Percentiles rank a stretch among this genome's conserved stretches.
Evolutionary conservation across 2,329 filamentous ascomycete genomes (phyloP).

Genomic region (Clarireedia paspali): DNA sequence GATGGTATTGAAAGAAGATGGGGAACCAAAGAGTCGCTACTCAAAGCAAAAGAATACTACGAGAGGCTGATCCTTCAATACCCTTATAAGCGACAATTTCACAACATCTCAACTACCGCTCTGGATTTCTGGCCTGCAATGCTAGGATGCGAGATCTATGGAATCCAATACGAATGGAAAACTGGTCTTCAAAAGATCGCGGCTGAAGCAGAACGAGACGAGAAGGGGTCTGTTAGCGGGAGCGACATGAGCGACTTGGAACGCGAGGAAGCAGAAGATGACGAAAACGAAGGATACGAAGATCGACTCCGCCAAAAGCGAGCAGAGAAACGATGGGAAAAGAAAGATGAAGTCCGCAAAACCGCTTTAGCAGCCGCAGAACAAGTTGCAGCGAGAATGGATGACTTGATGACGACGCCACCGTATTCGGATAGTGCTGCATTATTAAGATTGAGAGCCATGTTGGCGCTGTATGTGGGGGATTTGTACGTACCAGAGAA

Average conservation of each 20-base stretch:
- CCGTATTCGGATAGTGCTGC: slow-evolving; percentile 63
- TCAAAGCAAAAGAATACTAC: slow-evolving; percentile 60
- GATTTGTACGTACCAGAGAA: slow-evolving; percentile 49
- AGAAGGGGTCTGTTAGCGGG: slow-evolving; percentile 18
- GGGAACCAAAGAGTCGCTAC: slow-evolving; percentile 43
- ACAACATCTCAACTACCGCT: slow-evolving; percentile 51
- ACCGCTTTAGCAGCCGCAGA: slow-evolving; percentile 39
- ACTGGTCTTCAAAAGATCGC: slow-evolving; percentile 35
- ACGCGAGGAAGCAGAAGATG: slow-evolving; percentile 3
- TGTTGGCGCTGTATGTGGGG: slow-evolving; percentile 66
- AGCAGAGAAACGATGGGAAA: slow-evolving; percentile 21
- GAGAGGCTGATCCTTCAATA: slow-evolving; percentile 71
- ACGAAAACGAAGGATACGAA: slow-evolving; percentile 13
- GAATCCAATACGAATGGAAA: slow-evolving; percentile 54
- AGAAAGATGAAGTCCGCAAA: slow-evolving; percentile 24
- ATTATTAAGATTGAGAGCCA: slow-evolving; percentile 63
- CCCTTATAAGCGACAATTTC: slow-evolving; percentile 54
- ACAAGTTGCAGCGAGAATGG: slow-evolving; percentile 61
- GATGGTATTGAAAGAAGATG: slow-evolving; percentile 18
- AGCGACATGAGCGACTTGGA: slow-evolving; percentile 12
- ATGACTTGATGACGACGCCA: slow-evolving; percentile 58
- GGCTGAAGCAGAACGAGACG: slow-evolving; percentile 25
- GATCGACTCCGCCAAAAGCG: slow-evolving; percentile 7
- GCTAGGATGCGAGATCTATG: slow-evolving; percentile 74
- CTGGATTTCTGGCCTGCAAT: slow-evolving; percentile 76